Evolutionary conservation across 495 filamentous ascomycete genomes (phyloP).

Genomic region (Lophiostoma macrostomum): DNA sequence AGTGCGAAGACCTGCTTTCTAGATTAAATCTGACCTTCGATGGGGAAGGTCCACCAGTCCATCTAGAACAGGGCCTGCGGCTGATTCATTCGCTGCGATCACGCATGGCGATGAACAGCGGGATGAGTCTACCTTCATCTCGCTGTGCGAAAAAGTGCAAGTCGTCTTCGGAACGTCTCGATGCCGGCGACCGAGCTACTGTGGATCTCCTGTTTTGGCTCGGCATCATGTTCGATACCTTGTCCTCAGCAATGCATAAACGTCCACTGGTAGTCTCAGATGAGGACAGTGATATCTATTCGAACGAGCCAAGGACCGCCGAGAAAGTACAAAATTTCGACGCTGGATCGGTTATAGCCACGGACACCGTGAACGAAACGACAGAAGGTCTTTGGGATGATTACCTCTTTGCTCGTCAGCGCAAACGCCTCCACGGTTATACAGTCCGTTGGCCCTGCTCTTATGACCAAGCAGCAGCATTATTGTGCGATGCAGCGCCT

Average conservation of each 20-base stretch:
- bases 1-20: conserved; percentile 28
- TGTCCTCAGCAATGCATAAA: conserved; percentile 48
- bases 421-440: conserved; percentile 11
- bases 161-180: conserved; percentile 16
- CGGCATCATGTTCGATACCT: conserved; percentile 52
- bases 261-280: conserved; percentile 48
- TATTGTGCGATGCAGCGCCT: conserved; percentile 46
- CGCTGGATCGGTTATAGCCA: conserved; percentile 1
- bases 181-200: conserved; percentile 41
- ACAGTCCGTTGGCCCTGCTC: conserved; percentile 46
- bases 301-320: not conserved
- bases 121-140: not conserved
- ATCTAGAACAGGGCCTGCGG: conserved; percentile 43
- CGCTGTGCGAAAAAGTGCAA: conserved; percentile 3
- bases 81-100: conserved; percentile 32
- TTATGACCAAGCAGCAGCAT: conserved; percentile 42
- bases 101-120: conserved; percentile 20
- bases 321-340: not conserved
- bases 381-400: conserved; percentile 40
- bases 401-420: conserved; percentile 37
- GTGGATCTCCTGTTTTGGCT: conserved; percentile 50
- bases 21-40: conserved; percentile 36
- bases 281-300: conserved; percentile 46
- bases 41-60: conserved; percentile 42
- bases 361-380: not conserved